Percentiles rank a stretch among this genome's conserved stretches.
Evolutionary conservation across 1,139 yeast genomes (phyloP).

Genomic region (Suhomyces ambrosiae): DNA sequence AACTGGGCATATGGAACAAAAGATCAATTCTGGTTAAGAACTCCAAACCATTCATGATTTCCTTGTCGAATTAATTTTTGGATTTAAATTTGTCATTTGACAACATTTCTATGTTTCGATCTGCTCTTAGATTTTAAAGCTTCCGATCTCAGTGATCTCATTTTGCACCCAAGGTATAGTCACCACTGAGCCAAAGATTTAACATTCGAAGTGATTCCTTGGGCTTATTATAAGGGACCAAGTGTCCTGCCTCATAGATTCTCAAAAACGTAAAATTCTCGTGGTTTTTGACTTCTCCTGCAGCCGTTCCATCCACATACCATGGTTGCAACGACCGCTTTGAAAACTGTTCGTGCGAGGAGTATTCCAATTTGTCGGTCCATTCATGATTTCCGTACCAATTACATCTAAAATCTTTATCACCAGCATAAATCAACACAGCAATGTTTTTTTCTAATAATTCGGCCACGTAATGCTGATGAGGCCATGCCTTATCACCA

Average conservation of each 20-base stretch:
- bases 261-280: constrained; percentile 58
- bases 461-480: constrained; percentile 15
- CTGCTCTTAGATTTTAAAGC: background rate
- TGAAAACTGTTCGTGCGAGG: constrained; percentile 25
- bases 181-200: constrained; percentile 10
- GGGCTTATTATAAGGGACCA: constrained; percentile 40
- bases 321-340: constrained; percentile 37
- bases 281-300: constrained; percentile 57
- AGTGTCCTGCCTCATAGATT: constrained; percentile 65
- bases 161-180: constrained; percentile 6
- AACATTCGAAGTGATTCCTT: constrained; percentile 8
- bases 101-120: no score
- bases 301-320: constrained; percentile 45
- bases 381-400: constrained; percentile 24
- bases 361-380: constrained; percentile 20
- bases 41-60: no score
- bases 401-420: constrained; percentile 23
- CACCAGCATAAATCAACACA: constrained; percentile 20
- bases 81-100: no score
- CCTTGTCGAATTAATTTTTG: no score
- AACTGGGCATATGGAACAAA: no score
- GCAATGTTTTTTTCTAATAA: constrained; percentile 17
- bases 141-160: background rate
- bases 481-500: constrained; percentile 13
- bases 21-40: no score